phyloP scores from a whole-genome alignment of 768 basidiomycete genomes.

The Trametes elegans region DNA sequence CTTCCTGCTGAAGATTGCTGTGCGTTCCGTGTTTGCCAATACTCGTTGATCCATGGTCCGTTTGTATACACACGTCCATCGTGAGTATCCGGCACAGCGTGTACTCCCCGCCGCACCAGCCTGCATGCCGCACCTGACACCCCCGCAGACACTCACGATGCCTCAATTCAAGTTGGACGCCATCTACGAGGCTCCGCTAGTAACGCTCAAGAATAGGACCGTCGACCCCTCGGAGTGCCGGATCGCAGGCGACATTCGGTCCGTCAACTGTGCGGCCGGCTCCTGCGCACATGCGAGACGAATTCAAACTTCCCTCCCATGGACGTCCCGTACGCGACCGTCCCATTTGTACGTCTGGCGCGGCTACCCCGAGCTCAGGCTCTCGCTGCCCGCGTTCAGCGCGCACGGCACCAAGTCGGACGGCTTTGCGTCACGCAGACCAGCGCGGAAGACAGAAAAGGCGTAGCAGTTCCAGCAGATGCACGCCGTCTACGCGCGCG shows the following conservation, averaged over 20 bases:
- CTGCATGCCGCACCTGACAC: not conserved
- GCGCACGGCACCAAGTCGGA: slow-evolving; percentile 17
- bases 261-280: slow-evolving; percentile 5
- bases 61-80: too few relatives aligned
- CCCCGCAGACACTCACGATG: not conserved
- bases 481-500: slow-evolving; percentile 20
- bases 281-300: slow-evolving; percentile 5
- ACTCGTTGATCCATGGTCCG: too few relatives aligned
- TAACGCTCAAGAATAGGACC: not conserved
- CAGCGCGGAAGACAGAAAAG: slow-evolving; percentile 21
- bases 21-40: too few relatives aligned
- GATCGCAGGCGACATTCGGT: slow-evolving; percentile 3
- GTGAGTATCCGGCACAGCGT: too few relatives aligned
- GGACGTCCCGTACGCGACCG: slow-evolving; percentile 4
- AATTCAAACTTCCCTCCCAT: slow-evolving; percentile 2
- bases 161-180: not conserved
- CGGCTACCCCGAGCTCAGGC: slow-evolving; percentile 1
- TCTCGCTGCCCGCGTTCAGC: slow-evolving; percentile 1
- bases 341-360: slow-evolving; percentile 19
- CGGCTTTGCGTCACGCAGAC: slow-evolving; percentile 26
- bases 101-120: not conserved
- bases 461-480: slow-evolving; percentile 22
- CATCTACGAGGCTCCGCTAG: not conserved
- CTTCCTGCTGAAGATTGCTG: too few relatives aligned
- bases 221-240: not conserved